These are phyloP conservation scores for Citrus medica DNA, from an alignment of 345 rosid genomes.

Conservation along the genomic window DNA sequence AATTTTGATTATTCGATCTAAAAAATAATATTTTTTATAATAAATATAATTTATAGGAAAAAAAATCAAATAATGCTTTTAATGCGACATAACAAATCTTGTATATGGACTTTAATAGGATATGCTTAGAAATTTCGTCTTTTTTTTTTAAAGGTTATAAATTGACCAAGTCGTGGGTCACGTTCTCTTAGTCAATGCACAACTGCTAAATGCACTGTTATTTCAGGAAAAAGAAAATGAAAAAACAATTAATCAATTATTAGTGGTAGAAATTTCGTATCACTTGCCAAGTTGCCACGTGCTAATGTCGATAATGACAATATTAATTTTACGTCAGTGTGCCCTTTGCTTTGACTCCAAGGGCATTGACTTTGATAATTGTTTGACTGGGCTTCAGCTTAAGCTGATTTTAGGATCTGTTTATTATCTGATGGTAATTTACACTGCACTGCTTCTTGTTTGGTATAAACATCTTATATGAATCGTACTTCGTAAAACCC, in stretches of 20 bases:
- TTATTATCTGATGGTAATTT: not conserved
- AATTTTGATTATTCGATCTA: accelerated
- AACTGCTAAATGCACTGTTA: not conserved
- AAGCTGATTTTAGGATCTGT: not conserved
- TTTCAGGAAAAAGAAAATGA: too few species aligned
- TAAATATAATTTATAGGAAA: too few species aligned
- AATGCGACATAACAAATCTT: too few species aligned
- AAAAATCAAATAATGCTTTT: too few species aligned
- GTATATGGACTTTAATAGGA: too few species aligned
- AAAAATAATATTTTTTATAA: too few species aligned
- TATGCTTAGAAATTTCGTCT: too few species aligned
- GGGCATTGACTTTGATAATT: not conserved
- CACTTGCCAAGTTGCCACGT: not conserved
- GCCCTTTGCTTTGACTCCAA: not conserved
- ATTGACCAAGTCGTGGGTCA: not conserved
- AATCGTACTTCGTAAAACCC: too few species aligned
- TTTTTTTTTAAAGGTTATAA: not conserved
- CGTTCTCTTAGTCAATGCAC: not conserved
- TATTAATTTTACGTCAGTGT: not conserved
- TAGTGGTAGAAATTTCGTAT: not conserved
- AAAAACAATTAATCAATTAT: too few species aligned
- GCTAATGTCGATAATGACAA: too few species aligned
- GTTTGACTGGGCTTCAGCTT: not conserved
- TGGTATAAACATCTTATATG: too few species aligned
- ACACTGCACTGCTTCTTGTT: too few species aligned